Evolutionary conservation across 441 rosid species (phyloP), one percentile per base, ranked within the genome.

Genomic region (Biscutella auriculata): DNA sequence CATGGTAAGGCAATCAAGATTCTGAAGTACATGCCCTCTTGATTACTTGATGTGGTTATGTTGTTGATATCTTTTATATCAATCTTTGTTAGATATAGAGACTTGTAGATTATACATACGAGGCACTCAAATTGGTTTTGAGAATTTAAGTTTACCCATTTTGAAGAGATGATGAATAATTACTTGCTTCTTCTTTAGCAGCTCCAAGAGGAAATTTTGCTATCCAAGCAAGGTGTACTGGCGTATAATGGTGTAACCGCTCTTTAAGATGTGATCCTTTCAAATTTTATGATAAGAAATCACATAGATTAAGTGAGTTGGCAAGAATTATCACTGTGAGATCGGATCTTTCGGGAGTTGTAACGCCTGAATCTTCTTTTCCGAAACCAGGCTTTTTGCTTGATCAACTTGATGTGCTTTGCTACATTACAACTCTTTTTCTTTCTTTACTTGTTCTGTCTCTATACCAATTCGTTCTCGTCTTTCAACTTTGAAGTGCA

Each of bases 281-380:
- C 23, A 19, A 57, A 55, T 36, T 53, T 5, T 44, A 33, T 71
- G 65, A 50, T 41, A 66, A 46, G 66, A 75, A 66, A 34, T 68
- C 71, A 46, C 58, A 42, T 33, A 60, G 63, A 25, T 59, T 5
- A 43, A 72, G 50, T 46, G 77, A 72, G 15, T 46, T 62, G 28
- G 33, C 67, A 47, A 78, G 82, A 66, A 26, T 9, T 17, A 25
- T 74, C 6, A 66, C 73, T 32, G 79, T 56, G 8, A 79, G 76
- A 79, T 82, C 87, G 45, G 84, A 82, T 74, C 65, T 86, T 70
- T 87, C 87, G 8, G 90, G 80, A 62, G 34, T 67, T 63, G 90
- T 82, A 47, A 70, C 47, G 27, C 69, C 95, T 34, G 83, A 76
- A 28, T 62, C 81, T 43, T 57, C 73, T 41, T 32, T 51, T 77